Evolutionary conservation across 768 basidiomycete genomes (phyloP), one percentile per base, ranked within the genome.

Genomic region (Trametes maxima): DNA sequence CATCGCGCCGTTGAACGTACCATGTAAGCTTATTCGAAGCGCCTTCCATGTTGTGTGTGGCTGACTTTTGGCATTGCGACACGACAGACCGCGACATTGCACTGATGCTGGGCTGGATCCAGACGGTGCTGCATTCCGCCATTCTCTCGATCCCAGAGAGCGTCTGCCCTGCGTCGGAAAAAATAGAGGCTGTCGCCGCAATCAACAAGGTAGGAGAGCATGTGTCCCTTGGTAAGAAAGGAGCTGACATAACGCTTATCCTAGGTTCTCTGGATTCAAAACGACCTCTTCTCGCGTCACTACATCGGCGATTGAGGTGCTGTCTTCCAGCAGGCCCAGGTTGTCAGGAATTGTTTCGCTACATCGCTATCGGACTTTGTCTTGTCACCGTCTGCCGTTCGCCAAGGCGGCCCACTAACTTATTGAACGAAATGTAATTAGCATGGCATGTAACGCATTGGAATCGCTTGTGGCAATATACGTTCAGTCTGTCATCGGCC

Each of bases 201-300:
- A 68, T 78, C 12, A 81, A 78, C 64, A 82, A 82, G 76, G 80
- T 79, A 54, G 19, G 72, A 58, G 10, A 12, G 12, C n/a, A 3
- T 48, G 35, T 39, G 36, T 6, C n/a, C 33, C n/a, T 21, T 21
- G 14, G 17, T 48, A 24, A 24, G n/a, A 21, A 7, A 3, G 16
- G 13, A 17, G 5, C 17, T 52, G 14, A 48, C 28, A 19, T n/a
- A 13, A 24, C 21, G 19, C 16, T 4, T 52, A 39, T 24, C 33
- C 35, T 35, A 81, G 79, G 69, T 81, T 19, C 65, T 81, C n/a
- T 80, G 80, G 81, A 78, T 81, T 22, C 81, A 82, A 67, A 82
- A 81, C 53, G 79, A 80, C 57, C 73, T 79, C 16, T 80, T 80
- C 59, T 74, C 78, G 2, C 74, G 78, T 8, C 78, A 80, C 59